phyloP scores from a whole-genome alignment of 257 asterid species.

The Jaltomata sinuosa region DNA sequence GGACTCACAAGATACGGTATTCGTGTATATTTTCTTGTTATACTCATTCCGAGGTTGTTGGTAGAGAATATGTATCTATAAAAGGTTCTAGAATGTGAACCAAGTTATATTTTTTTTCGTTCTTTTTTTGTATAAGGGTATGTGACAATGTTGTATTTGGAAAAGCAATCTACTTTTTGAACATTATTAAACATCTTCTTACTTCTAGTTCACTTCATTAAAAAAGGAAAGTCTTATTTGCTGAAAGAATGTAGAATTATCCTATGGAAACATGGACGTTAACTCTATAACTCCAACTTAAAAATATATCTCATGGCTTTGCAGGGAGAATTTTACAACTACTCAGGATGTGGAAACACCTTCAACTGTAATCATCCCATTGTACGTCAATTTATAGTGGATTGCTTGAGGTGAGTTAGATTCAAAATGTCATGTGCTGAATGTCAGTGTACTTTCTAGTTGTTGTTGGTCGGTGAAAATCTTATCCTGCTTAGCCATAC shows the following conservation, averaged over 20 bases:
- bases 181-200: background rate
- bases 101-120: background rate
- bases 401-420: constrained; percentile 88
- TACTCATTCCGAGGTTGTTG: background rate
- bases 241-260: background rate
- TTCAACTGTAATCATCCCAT: constrained; percentile 94
- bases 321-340: constrained; percentile 97
- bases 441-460: background rate
- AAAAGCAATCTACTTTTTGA: background rate
- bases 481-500: background rate
- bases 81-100: background rate
- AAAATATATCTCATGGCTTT: constrained; percentile 4
- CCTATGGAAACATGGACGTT: background rate
- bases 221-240: background rate
- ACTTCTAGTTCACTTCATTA: background rate
- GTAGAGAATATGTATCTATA: background rate
- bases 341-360: constrained; percentile 98
- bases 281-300: background rate
- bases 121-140: background rate
- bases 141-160: background rate
- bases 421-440: constrained; percentile 2
- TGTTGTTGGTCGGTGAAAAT: background rate
- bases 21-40: background rate
- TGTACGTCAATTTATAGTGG: constrained; percentile 84
- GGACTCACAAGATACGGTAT: background rate